Percentiles rank a stretch among this genome's conserved stretches.
phyloP scores from a whole-genome alignment of 495 filamentous ascomycete species.

The Lophium mytilinum region DNA sequence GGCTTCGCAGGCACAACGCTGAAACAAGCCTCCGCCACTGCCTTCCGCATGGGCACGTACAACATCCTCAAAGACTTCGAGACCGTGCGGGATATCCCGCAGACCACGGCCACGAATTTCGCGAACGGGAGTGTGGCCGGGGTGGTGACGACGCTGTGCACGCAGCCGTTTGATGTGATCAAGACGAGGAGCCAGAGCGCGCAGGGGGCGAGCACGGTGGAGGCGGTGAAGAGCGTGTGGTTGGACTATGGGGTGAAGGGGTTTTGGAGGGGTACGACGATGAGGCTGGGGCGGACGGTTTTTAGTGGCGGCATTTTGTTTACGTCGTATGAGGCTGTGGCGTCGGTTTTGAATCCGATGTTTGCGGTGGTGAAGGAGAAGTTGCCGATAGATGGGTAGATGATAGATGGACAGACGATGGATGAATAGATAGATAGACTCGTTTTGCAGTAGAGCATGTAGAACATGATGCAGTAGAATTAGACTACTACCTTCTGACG shows the following conservation, averaged over 20 bases:
- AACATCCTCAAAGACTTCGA: conserved; percentile 58
- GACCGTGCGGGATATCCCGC: conserved; percentile 35
- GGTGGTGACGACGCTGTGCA: conserved; percentile 50
- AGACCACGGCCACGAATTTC: conserved; percentile 47
- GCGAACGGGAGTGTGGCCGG: conserved; percentile 54
- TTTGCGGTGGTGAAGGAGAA: conserved; percentile 6
- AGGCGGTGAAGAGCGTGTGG: conserved; percentile 46
- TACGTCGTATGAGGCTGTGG: conserved; percentile 52
- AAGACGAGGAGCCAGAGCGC: conserved; percentile 58
- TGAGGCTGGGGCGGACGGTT: conserved; percentile 55
- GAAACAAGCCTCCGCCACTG: conserved; percentile 59
- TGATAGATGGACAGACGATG: too few relatives aligned
- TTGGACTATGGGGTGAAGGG: conserved; percentile 49
- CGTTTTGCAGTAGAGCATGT: too few relatives aligned
- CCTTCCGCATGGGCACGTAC: conserved; percentile 58
- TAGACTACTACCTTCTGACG: too few relatives aligned
- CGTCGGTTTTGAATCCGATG: conserved; percentile 21
- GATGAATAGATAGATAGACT: too few relatives aligned
- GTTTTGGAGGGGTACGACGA: conserved; percentile 60
- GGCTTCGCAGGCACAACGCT: conserved; percentile 55
- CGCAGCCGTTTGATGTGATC: conserved; percentile 60
- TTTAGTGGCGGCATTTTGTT: conserved; percentile 61
- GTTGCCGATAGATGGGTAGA: not conserved
- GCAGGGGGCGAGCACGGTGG: conserved; percentile 42
- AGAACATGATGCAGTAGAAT: too few relatives aligned